Evolutionary conservation across 345 rosid genomes (phyloP).

Genomic region (Noccaea caerulescens): DNA sequence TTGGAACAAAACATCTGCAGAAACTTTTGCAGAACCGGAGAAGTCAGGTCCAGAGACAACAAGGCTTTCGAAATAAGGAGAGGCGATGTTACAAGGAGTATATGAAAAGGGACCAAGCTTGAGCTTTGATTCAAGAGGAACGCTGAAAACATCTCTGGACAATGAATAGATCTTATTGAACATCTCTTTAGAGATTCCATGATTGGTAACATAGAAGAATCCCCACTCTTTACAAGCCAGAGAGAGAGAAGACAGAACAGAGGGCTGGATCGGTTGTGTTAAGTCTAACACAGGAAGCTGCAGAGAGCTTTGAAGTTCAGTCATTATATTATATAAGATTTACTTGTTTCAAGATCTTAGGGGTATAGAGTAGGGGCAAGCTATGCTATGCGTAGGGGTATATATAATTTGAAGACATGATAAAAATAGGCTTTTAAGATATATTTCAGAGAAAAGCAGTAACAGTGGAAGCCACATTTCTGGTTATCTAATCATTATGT

Average conservation of each 20-base stretch:
- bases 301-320: constrained; percentile 45
- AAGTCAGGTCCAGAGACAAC: constrained; percentile 72
- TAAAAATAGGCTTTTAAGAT: background rate
- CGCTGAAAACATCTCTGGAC: constrained; percentile 54
- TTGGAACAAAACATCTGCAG: constrained; percentile 53
- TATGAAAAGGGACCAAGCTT: constrained; percentile 67
- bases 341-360: constrained; percentile 14
- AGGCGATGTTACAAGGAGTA: constrained; percentile 78
- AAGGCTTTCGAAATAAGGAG: constrained; percentile 80
- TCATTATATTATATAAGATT: constrained; percentile 45
- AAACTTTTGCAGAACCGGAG: constrained; percentile 58
- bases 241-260: constrained; percentile 55
- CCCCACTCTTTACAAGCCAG: constrained; percentile 74
- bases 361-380: constrained; percentile 32
- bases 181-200: constrained; percentile 60
- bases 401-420: constrained; percentile 17
- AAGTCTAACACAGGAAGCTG: constrained; percentile 75
- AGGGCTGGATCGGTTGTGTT: constrained; percentile 50
- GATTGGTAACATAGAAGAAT: constrained; percentile 72
- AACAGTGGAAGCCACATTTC: constrained; percentile 14
- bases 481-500: constrained; percentile 14
- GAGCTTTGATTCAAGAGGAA: constrained; percentile 62
- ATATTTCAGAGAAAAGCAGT: background rate
- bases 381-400: constrained; percentile 35
- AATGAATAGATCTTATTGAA: constrained; percentile 44